Conservation (phyloP, 495 filamentous ascomycete species). For the Penicillium salamii region DNA sequence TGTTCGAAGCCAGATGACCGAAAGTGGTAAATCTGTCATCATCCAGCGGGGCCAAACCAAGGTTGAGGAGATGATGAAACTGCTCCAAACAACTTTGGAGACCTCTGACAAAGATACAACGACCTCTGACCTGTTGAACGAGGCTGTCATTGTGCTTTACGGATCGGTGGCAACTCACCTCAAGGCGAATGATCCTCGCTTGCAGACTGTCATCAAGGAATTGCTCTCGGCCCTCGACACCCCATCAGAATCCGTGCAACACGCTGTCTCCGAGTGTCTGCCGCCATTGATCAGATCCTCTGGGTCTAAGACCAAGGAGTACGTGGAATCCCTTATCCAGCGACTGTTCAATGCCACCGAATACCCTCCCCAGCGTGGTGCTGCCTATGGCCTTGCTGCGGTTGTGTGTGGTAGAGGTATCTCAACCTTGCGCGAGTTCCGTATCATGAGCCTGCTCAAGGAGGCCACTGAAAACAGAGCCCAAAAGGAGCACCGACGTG, state of each 20-base stretch:
- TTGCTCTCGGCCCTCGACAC: conserved; percentile 84
- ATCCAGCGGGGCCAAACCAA: conserved; percentile 71
- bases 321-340: conserved; percentile 76
- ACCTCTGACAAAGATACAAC: conserved; percentile 75
- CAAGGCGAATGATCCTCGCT: conserved; percentile 73
- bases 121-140: conserved; percentile 81
- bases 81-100: conserved; percentile 81
- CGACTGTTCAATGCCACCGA: conserved; percentile 78
- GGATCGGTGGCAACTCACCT: conserved; percentile 89
- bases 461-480: conserved; percentile 87
- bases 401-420: conserved; percentile 84
- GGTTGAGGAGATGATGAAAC: conserved; percentile 87
- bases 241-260: conserved; percentile 95
- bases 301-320: conserved; percentile 69
- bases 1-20: conserved; percentile 89
- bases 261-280: conserved; percentile 89
- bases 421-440: conserved; percentile 75
- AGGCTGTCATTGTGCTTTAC: conserved; percentile 96
- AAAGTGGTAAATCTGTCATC: conserved; percentile 80
- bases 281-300: conserved; percentile 83
- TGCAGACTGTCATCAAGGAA: conserved; percentile 80
- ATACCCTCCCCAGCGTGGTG: conserved; percentile 86
- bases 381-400: conserved; percentile 91
- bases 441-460: conserved; percentile 75
- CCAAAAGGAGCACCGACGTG: conserved; percentile 81